phyloP scores from a whole-genome alignment of 2,329 filamentous ascomycete species.

The Truncatella angustata region DNA sequence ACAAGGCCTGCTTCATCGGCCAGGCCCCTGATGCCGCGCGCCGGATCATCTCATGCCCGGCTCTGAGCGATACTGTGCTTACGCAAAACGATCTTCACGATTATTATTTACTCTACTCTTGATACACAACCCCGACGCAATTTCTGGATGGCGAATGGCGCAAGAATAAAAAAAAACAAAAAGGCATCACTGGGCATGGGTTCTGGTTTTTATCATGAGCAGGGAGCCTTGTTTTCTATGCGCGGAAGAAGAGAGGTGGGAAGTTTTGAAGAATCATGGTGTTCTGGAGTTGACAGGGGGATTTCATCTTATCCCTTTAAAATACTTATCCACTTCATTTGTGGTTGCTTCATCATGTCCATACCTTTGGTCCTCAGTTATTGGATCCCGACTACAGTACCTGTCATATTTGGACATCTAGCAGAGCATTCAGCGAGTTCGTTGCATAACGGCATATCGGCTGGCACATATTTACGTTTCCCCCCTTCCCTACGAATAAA shows the following conservation, averaged over 20 bases:
- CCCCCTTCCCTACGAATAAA: not conserved
- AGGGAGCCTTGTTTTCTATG: not conserved
- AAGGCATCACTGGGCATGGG: constrained; percentile 31
- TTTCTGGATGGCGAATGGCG: constrained; percentile 40
- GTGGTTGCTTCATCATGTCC: constrained; percentile 1
- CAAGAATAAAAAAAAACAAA: constrained; percentile 33
- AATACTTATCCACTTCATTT: constrained; percentile 3
- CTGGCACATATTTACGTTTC: not conserved
- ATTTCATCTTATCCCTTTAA: not conserved
- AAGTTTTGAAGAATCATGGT: constrained; percentile 3
- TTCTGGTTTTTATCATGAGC: constrained; percentile 20
- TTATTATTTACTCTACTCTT: not conserved
- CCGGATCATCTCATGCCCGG: constrained; percentile 7
- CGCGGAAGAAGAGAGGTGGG: not conserved
- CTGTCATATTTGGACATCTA: not conserved
- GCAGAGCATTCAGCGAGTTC: constrained; percentile 3
- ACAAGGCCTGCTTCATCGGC: not conserved
- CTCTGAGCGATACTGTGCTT: not conserved
- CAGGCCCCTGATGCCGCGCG: constrained; percentile 10
- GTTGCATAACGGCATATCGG: constrained; percentile 8
- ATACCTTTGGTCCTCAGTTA: constrained; percentile 6
- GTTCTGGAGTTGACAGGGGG: constrained; percentile 9
- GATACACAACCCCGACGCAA: constrained; percentile 16
- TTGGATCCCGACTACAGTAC: constrained; percentile 2
- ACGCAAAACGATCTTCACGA: not conserved